Base-by-base conservation (phyloP, 805 yeast species). In the Metschnikowia henanensis region DNA sequence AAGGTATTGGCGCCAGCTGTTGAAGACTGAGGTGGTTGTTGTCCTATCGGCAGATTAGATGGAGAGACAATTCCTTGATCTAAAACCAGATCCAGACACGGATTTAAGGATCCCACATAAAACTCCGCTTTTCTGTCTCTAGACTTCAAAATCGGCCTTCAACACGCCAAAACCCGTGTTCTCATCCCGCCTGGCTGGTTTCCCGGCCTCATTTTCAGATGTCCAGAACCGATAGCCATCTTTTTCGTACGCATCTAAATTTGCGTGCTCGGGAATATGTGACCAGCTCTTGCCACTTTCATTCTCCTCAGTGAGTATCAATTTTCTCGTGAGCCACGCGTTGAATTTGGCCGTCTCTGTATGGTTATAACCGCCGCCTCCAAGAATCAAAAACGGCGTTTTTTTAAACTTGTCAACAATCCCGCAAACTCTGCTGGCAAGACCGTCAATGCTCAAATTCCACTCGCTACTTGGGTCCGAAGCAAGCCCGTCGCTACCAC, bases 331-430 rank as follows among this genome's bases (percentile, higher is more conserved):
- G 4, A 75, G 47, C 50, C 62, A 68, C 0, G 80, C 63, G 80
- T 87, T 83, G 43, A 81, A 77, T 47, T 85, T 72, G 0, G 89
- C 80, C 21, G 79, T 72, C 46, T 84, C 82, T 3, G 69, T 58
- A 47, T 74, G 79, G 47, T 83, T 79, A 56, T 86, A 86, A 0
- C 92, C 94, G 3, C 94, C 94, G 2, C 94, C 94, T 0, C 92
- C 92, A 1, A 85, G 64, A 6, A 86, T 44, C 41, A 83, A 41
- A 0, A 70, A 58, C 0, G 81, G 80, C 7, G 43, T 25, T 6
- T 5, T 22, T 12, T 10, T 8, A 15, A 32, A 35, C 10, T 13
- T 9, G 4, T 45, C 41, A 6, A 48, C 34, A 2, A 45, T 30
- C 4, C 29, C 13, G 3, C 52, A 37, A 30, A 4, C 82, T 59